Base-by-base conservation (phyloP, 768 basidiomycete species). In the Tricholoma sp. region DNA sequence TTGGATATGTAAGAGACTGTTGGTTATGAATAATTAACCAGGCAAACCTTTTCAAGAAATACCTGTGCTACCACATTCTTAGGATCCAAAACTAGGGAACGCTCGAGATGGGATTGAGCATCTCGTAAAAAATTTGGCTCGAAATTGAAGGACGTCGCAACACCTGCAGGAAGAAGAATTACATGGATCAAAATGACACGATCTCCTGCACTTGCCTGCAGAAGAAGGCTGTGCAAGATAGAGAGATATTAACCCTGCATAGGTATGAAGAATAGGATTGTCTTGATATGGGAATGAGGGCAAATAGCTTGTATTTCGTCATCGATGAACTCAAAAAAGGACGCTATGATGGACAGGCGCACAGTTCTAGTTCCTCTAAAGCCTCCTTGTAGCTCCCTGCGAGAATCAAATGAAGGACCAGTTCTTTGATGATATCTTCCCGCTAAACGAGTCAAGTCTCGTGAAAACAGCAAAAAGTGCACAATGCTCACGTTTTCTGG, bases 261-360 rank as follows among this genome's bases (percentile, higher is more conserved):
- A 94, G 13, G 84, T 75, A 63, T 96, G 91, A 29, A 96, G 74
- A 6, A 84, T 72, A 1, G 88, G 80, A 60, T 91, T 90, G 61
- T 92, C 88, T 65, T 86, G 86, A 73, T 86, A 96, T 2, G 94
- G 94, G 66, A 89, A 88, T 2, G 91, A 88, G 1, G 92, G 90
- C 5, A 96, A 78, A 67, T 91, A 95, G 24, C 93, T 93, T 59
- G 7, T 53, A 57, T 50, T 47, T 31, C 31, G 28, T 17, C 8
- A 24, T 17, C 18, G 39, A 44, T 47, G 50, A 47, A 56, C 52
- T 53, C 57, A 48, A 53, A 15, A 9, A 31, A 18, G 24, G 44
- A 17, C 57, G n/a, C 49, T 54, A 41, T 33, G 13, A 20, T n/a
- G 28, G 50, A 57, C 5, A 29, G 15, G 70, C 82, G 60, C 71